A percentile compares a stretch with the other conserved stretches of the same genome.
phyloP scores from a whole-genome alignment of 768 basidiomycete genomes.

The Porpolomopsis calyptriformis region DNA sequence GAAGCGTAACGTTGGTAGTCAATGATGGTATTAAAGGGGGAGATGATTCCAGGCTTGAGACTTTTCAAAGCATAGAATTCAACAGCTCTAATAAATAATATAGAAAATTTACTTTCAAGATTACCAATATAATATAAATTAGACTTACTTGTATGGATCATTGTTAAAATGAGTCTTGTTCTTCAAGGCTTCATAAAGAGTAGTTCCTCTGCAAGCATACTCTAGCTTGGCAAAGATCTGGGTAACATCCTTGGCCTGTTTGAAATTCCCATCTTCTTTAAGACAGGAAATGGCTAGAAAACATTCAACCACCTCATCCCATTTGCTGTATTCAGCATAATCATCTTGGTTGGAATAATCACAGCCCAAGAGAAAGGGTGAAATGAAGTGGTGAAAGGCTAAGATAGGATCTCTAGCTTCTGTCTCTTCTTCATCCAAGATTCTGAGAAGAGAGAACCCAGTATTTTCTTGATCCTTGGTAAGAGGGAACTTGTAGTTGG shows the following conservation, averaged over 20 bases:
- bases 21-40: background rate
- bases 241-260: background rate
- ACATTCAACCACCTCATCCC: constrained; percentile 1
- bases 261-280: constrained; percentile 1
- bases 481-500: background rate
- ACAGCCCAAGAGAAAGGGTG: background rate
- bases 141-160: background rate
- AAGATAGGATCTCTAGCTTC: background rate
- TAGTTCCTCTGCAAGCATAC: constrained; percentile 4
- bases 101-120: background rate
- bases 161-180: background rate
- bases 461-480: background rate
- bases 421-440: background rate
- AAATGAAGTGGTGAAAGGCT: background rate
- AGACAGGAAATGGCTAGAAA: background rate
- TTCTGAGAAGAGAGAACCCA: background rate
- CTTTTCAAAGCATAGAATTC: background rate
- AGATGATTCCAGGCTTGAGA: background rate
- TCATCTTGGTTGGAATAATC: background rate
- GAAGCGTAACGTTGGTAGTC: background rate
- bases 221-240: background rate
- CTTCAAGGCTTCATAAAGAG: background rate
- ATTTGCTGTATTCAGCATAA: constrained; percentile 1
- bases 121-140: background rate
- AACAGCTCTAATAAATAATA: background rate